A percentile compares a stretch with the other conserved stretches of the same genome.
Evolutionary conservation across 23 red algal species (phyloP).

Genomic region (Agarophyton chilense): DNA sequence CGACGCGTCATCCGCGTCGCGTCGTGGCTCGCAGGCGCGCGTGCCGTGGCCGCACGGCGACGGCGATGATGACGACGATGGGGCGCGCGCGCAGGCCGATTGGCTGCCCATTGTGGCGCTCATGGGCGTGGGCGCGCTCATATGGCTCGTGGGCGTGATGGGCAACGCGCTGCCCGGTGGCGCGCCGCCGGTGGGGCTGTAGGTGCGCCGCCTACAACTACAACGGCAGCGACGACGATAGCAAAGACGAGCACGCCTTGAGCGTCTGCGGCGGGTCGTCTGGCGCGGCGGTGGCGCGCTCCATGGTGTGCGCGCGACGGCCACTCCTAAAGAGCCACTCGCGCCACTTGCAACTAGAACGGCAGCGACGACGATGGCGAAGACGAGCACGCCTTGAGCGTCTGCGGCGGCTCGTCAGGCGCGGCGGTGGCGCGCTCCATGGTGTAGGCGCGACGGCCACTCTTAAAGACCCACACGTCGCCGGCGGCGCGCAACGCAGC

Average conservation of each 20-base stretch:
- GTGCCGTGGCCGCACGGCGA: constrained; percentile 3
- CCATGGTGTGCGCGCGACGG: constrained; percentile 39
- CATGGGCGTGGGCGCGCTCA: constrained; percentile 39
- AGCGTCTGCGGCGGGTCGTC: no score
- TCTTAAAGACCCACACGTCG: constrained; percentile 75
- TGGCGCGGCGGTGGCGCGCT: not conserved
- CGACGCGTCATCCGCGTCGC: constrained; percentile 63
- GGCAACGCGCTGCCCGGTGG: constrained; percentile 54
- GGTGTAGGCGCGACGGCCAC: constrained; percentile 34
- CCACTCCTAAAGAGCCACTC: constrained; percentile 65
- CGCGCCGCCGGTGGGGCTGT: constrained; percentile 62
- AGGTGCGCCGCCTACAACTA: not conserved
- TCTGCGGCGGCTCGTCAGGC: constrained; percentile 38
- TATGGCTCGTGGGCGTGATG: constrained; percentile 54
- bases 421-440: constrained; percentile 65
- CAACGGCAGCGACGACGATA: no score
- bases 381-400: no score
- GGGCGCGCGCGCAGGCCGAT: constrained; percentile 11
- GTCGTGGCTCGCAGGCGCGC: not conserved
- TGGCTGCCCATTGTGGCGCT: constrained; percentile 54
- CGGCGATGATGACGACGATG: constrained; percentile 35
- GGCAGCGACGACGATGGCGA: no score
- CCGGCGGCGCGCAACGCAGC: not conserved
- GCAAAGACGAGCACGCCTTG: no score
- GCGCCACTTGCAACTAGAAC: no score